Evolutionary conservation across 2,329 filamentous ascomycete genomes (phyloP), one percentile per base, ranked within the genome.

Genomic region (Fusarium tuaranense): DNA sequence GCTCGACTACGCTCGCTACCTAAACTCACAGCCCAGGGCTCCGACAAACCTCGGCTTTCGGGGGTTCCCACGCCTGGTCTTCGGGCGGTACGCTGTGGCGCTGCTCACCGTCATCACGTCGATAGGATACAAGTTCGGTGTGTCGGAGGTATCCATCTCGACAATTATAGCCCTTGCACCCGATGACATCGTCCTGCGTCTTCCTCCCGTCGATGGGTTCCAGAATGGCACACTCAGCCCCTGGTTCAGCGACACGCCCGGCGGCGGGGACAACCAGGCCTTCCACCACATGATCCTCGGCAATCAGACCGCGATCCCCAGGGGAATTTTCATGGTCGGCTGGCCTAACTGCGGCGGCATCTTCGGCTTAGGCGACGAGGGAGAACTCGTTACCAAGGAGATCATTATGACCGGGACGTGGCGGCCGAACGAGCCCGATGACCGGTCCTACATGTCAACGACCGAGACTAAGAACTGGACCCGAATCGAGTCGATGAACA

Each of bases 81-180:
- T 63, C 3, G 5, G 68, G 6, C 61, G 62, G 14, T 65, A 71
- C 22, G 27, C 46, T 20, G 9, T 69, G 7, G n/a, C 39, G 6
- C 13, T 58, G 1, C 18, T 27, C 3, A 57, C 60, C 7, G 22
- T 71, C 13, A 67, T 39, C 6, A 63, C 65, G 2, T 71, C 69
- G 5, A 46, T 71, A 25, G 62, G 65, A 7, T 71, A 71, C 22
- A 71, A 71, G n/a, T 71, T 71, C 14, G 57, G 61, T 14, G 44
- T 71, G 25, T 41, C 58, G 12, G 46, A 63, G 27, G 53, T 38
- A 8, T 16, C 39, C 6, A 22, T 46, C 32, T n/a, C 44, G 4
- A 51, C 8, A 5, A n/a, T 41, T 1, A 27, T 22, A 34, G 53
- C n/a, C 18, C 20, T 22, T 41, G 36, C 14, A n/a, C 30, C 32